A percentile compares a stretch with the other conserved stretches of the same genome.
Conservation (phyloP, 2,329 filamentous ascomycete genomes). For the Epichloe gansuensis region DNA sequence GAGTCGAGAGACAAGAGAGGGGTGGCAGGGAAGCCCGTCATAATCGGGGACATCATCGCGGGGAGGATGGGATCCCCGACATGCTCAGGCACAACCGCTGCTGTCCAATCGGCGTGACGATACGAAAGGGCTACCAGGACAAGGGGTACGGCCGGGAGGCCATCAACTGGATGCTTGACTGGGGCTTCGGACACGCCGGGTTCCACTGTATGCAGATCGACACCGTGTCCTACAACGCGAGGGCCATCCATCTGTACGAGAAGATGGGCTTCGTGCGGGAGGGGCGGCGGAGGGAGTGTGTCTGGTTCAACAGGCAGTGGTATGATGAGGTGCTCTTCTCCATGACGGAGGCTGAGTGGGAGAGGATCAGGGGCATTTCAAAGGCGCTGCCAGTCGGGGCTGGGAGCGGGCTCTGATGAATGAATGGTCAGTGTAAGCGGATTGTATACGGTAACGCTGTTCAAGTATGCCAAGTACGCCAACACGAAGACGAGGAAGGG, state of each 20-base stretch:
- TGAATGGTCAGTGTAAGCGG: too few species aligned
- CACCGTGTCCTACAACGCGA: constrained; percentile 29
- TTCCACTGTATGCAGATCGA: constrained; percentile 31
- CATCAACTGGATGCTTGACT: constrained; percentile 33
- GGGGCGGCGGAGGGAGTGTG: constrained; percentile 26
- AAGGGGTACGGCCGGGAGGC: constrained; percentile 34
- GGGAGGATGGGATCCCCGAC: too few species aligned
- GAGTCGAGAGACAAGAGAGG: too few species aligned
- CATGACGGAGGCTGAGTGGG: constrained; percentile 30
- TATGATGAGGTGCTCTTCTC: constrained; percentile 20
- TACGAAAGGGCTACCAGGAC: constrained; percentile 22
- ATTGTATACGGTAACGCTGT: too few species aligned
- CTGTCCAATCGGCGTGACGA: constrained; percentile 22
- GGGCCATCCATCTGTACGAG: constrained; percentile 30
- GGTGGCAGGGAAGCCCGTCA: too few species aligned
- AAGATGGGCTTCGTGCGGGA: constrained; percentile 33
- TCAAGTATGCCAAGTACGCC: too few species aligned
- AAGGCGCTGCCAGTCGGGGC: too few species aligned
- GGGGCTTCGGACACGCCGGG: constrained; percentile 31
- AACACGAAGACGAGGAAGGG: too few species aligned
- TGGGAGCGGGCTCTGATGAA: too few species aligned
- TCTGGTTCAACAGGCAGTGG: constrained; percentile 32
- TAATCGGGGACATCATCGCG: too few species aligned
- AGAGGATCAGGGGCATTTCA: constrained; percentile 6
- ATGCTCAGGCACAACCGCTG: too few species aligned